A percentile compares a stretch with the other conserved stretches of the same genome.
These are phyloP conservation scores for Pterocarpus macrocarpus DNA, from an alignment of 306 rosid genomes.

Conservation along the genomic window DNA sequence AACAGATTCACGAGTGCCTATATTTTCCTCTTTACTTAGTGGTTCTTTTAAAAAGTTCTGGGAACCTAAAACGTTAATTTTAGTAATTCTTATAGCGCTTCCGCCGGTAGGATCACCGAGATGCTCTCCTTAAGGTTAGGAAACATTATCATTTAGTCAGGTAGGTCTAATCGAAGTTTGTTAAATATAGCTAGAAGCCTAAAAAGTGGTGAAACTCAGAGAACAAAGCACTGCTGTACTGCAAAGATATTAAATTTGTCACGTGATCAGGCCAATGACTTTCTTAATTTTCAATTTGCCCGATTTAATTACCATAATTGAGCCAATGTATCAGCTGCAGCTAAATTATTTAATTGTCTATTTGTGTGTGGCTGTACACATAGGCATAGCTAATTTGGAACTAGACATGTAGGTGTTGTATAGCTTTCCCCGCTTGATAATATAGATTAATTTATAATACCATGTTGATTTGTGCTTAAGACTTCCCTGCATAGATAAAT, in stretches of 20 bases:
- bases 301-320: background rate
- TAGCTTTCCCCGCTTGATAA: background rate
- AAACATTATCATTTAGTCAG: conserved; percentile 17
- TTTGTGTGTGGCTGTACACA: background rate
- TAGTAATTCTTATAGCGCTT: background rate
- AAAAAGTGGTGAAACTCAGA: background rate
- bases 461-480: background rate
- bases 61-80: conserved; percentile 4
- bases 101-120: background rate
- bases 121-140: conserved; percentile 33
- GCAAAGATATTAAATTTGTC: background rate
- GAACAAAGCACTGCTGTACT: conserved; percentile 29
- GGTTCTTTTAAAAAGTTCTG: background rate
- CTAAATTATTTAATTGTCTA: background rate
- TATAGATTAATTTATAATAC: background rate
- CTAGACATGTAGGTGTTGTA: background rate
- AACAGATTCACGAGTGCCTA: conserved; percentile 17
- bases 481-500: background rate
- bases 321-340: background rate
- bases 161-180: conserved; percentile 32
- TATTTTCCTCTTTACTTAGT: background rate
- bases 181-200: background rate
- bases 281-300: conserved; percentile 20
- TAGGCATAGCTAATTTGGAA: background rate
- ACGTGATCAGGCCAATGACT: conserved; percentile 27